Evolutionary conservation across 164 flowering plant genomes (phyloP).

Genomic region (Euptelea pleiosperma): DNA sequence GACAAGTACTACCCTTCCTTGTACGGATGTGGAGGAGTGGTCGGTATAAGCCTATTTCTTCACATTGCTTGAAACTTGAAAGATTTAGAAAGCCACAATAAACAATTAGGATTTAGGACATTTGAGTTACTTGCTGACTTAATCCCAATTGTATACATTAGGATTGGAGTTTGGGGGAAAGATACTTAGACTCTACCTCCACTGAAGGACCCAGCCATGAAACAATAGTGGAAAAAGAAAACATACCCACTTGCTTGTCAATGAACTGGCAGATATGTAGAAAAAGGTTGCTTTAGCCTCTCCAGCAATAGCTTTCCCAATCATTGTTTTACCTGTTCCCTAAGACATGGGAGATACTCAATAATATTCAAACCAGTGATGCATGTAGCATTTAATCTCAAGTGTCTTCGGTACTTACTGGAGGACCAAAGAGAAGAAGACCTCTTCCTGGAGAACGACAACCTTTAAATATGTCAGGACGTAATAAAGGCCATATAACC

Average conservation of each 20-base stretch:
- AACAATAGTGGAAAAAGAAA: slow-evolving; percentile 4
- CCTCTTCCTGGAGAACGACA: slow-evolving; percentile 99
- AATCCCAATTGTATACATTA: background rate
- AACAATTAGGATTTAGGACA: slow-evolving; percentile 1
- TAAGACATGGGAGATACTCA: slow-evolving; percentile 22
- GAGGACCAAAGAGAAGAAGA: slow-evolving; percentile 98
- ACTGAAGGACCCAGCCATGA: background rate
- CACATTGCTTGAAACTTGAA: background rate
- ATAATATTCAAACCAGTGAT: background rate
- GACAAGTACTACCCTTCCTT: too few species aligned
- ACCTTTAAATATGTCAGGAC: slow-evolving; percentile 97
- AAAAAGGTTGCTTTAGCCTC: slow-evolving; percentile 99
- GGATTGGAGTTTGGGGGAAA: background rate
- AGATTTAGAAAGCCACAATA: background rate
- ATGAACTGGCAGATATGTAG: slow-evolving; percentile 97
- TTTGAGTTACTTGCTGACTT: background rate
- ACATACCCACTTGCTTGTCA: slow-evolving; percentile 99
- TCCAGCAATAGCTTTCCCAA: slow-evolving; percentile 99
- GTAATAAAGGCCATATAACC: slow-evolving; percentile 98
- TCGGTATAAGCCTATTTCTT: background rate
- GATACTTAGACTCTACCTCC: background rate
- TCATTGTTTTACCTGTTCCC: slow-evolving; percentile 99
- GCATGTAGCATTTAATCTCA: background rate
- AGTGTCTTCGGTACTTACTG: slow-evolving; percentile 48
- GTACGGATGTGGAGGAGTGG: background rate